These are phyloP conservation scores for Chrysosphaeria jannelii DNA, from an alignment of 2,329 filamentous ascomycete genomes.

Conservation along the genomic window DNA sequence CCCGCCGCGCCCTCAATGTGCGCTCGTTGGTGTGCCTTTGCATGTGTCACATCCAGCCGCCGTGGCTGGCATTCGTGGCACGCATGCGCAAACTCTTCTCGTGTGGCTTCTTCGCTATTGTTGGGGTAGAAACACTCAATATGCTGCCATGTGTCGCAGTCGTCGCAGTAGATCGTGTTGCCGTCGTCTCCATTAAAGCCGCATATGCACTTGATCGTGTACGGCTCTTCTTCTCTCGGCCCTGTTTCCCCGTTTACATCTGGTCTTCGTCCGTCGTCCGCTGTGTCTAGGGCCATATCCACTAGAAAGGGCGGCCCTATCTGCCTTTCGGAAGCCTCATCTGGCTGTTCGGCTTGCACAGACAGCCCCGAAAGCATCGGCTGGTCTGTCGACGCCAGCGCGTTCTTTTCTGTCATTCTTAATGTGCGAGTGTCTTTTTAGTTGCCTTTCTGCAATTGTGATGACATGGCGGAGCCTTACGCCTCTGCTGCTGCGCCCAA, in stretches of 20 bases:
- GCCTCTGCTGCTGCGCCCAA: no score
- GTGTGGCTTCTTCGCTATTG: slow-evolving; percentile 39
- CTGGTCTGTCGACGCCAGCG: slow-evolving; percentile 20
- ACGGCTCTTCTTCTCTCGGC: slow-evolving; percentile 50
- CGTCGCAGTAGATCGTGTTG: slow-evolving; percentile 87
- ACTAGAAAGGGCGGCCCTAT: no score
- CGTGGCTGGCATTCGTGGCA: slow-evolving; percentile 74
- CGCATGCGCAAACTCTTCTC: slow-evolving; percentile 47
- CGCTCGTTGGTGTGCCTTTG: slow-evolving; percentile 24
- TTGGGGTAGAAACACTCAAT: slow-evolving; percentile 79
- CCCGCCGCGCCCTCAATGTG: slow-evolving; percentile 16
- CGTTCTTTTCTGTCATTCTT: slow-evolving; percentile 32
- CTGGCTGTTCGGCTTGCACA: no score
- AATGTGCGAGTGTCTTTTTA: no score
- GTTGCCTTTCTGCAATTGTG: slow-evolving; percentile 8
- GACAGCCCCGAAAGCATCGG: no score
- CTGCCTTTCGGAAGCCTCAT: no score
- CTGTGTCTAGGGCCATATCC: no score
- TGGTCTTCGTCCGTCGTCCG: no score
- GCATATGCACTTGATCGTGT: slow-evolving; percentile 96
- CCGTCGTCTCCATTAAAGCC: slow-evolving; percentile 83
- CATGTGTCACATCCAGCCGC: slow-evolving; percentile 39
- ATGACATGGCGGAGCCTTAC: slow-evolving; percentile 33
- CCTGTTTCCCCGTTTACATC: slow-evolving; percentile 21
- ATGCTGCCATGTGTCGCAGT: slow-evolving; percentile 93